phyloP scores from a whole-genome alignment of 2,329 filamentous ascomycete genomes.

The Hymenoscyphus salicellus region DNA sequence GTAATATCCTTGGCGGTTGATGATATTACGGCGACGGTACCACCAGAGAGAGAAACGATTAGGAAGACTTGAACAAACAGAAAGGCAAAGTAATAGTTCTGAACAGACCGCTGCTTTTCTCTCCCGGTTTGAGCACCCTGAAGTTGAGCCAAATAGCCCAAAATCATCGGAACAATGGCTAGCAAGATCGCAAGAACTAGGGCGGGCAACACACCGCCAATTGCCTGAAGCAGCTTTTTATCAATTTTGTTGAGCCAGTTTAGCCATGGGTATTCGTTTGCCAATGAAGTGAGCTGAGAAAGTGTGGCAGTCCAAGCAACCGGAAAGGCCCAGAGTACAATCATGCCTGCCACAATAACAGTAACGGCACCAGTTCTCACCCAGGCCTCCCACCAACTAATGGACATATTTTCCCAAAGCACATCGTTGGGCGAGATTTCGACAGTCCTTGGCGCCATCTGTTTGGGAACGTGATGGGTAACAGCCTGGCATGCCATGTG shows the following conservation, averaged over 20 bases:
- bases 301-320: conserved; percentile 84
- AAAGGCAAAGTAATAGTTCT: conserved; percentile 90
- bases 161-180: conserved; percentile 74
- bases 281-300: conserved; percentile 71
- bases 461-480: conserved; percentile 84
- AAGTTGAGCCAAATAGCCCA: conserved; percentile 67
- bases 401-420: conserved; percentile 95
- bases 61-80: conserved; percentile 94
- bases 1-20: conserved; percentile 47
- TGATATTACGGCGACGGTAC: conserved; percentile 48
- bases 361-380: conserved; percentile 58
- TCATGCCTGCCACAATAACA: conserved; percentile 65
- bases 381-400: conserved; percentile 91
- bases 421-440: conserved; percentile 93
- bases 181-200: conserved; percentile 73
- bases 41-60: conserved; percentile 81
- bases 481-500: conserved; percentile 97
- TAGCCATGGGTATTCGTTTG: conserved; percentile 65
- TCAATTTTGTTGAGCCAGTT: conserved; percentile 64
- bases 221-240: conserved; percentile 57
- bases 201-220: conserved; percentile 86
- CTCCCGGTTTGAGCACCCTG: conserved; percentile 83
- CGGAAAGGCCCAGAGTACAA: conserved; percentile 85
- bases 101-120: conserved; percentile 76
- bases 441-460: conserved; percentile 90